Base-by-base conservation (phyloP, 2,329 filamentous ascomycete species). In the Monosporascus ibericus region DNA sequence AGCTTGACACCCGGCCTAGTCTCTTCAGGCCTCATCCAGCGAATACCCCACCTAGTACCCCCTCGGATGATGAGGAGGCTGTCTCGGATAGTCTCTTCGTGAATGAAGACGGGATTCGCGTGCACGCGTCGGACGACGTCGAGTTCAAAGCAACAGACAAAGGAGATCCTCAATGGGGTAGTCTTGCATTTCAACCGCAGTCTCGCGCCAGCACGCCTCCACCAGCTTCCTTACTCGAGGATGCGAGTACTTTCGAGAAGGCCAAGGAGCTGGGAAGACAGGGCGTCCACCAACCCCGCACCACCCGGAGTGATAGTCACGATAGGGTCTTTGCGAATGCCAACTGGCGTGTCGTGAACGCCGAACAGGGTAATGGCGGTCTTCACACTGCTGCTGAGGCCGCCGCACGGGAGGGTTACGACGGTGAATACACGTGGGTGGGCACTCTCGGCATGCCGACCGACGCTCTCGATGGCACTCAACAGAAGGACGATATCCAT, bases 381-480 rank as follows among this genome's bases (percentile, higher is more conserved):
- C 79, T 97, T 48, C 85, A 88, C 62, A 96, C 96, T 66, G 92
- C 92, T 4, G 85, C 94, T 36, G 84, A 89, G 56, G 90, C 90
- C 17, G 87, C 89, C 2, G 77, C 82, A 17, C 81, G 89, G 47
- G 82, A 85, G 51, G 86, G 85, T 20, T 79, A 81, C 55, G 73
- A 90, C 9, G 78, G 80, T 20, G 88, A 95, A 51, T 87, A 90
- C 65, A 87, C 86, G n/a, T 95, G 89, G 85, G 87, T 97, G 5
- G 92, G 92, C 50, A 95, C 92, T 0, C 73, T 97, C 44, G 94
- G 92, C 20, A 96, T 96, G 83, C 92, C 92, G 0, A 96, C 90
- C 0, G 92, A 97, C 70, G 87, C 86, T 7, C 77, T 97, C 24
- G 79, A 87, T 38, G 83, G 85, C 42, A 82, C 84, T 1, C 79